Percentiles rank a stretch among this genome's conserved stretches.
phyloP scores from a whole-genome alignment of 345 rosid genomes.

The Jatropha curcas region DNA sequence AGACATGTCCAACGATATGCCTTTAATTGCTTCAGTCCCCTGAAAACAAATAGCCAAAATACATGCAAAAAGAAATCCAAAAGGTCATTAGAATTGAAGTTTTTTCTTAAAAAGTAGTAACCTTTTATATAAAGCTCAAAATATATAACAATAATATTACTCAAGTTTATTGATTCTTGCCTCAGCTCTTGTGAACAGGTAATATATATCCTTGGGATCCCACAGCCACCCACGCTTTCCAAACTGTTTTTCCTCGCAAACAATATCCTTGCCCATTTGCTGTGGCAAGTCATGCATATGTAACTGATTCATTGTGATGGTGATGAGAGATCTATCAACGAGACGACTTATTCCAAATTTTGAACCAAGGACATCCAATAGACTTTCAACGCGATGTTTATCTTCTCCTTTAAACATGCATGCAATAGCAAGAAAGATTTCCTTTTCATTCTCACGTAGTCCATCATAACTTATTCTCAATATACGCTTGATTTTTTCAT shows the following conservation, averaged over 20 bases:
- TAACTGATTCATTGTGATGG: background rate
- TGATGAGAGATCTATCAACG: background rate
- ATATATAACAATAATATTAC: no score
- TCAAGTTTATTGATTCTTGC: no score
- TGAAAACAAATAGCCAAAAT: background rate
- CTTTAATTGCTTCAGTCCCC: background rate
- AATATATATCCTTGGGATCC: background rate
- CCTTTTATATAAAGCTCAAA: no score
- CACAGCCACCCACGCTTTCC: background rate
- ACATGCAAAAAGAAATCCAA: no score
- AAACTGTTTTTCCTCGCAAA: background rate
- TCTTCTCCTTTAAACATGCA: background rate
- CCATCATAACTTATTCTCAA: background rate
- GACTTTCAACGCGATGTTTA: background rate
- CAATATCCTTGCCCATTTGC: background rate
- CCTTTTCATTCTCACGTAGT: background rate
- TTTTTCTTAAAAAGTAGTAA: no score
- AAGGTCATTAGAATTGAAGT: no score
- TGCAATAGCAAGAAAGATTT: constrained; percentile 14
- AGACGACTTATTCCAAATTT: background rate
- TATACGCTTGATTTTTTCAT: background rate
- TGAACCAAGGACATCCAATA: background rate
- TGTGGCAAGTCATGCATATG: background rate
- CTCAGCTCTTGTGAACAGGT: background rate
- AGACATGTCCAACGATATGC: background rate